Evolutionary conservation across 768 basidiomycete genomes (phyloP), one percentile per base, ranked within the genome.

Genomic region (Boletus pseudo-olivaceus): DNA sequence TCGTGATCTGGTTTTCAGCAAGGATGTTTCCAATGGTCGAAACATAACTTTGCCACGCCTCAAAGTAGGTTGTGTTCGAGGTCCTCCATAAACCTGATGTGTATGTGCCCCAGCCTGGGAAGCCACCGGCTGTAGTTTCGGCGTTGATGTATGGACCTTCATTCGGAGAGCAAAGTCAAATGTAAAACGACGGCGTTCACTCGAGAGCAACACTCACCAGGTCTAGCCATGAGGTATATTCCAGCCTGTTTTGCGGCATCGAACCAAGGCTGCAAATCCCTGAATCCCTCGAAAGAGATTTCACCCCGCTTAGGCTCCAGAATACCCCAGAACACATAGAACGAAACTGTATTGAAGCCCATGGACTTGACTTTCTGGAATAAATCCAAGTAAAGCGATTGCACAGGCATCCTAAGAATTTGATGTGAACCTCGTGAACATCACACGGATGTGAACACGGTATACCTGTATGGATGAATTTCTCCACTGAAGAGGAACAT

Each of bases 401-500:
- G 73, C 47, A 76, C 71, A 3, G 80, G 80, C 43, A 67, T 61
- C 42, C 67, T 67, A 33, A 15, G 30, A 27, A 23, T 34, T 20
- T 10, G 23, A 26, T 17, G 40, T 49, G 23, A 55, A 29, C 23
- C 6, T 40, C 7, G 15, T 42, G 12, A 39, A 49, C 7, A 42
- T 29, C 2, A 37, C 10, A n/a, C 1, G 17, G 15, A 38, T 7
- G 23, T 14, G 37, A 40, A 26, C 1, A 30, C 1, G 35, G 6
- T 10, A 38, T 56, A 64, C 57, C 84, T 73, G 77, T 81, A 85
- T 15, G 84, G 78, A 61, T 86, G 83, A 50, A 83, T 72, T 64
- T 87, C 84, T 27, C 83, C 85, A 10, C 80, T 80, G 37, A 82
- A 76, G 41, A 84, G 74, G 67, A 83, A 84, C 23, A 78, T 59